phyloP scores from a whole-genome alignment of 2,329 filamentous ascomycete genomes.

The Furcasterigmium furcatum region DNA sequence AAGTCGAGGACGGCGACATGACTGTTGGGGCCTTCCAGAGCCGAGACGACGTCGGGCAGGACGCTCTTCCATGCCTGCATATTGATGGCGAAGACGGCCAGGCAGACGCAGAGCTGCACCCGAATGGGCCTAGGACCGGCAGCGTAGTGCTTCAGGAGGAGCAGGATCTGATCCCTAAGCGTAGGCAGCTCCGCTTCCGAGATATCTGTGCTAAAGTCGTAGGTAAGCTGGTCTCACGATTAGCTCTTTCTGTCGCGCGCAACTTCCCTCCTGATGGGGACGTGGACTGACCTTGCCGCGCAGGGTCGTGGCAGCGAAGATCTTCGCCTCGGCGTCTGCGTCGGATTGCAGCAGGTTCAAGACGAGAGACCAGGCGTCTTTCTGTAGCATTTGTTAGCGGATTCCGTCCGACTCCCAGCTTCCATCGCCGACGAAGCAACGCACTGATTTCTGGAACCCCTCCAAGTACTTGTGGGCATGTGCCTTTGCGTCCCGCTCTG shows the following conservation, averaged over 20 bases:
- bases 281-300: slow-evolving; percentile 81
- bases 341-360: slow-evolving; percentile 82
- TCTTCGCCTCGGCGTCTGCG: slow-evolving; percentile 77
- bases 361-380: slow-evolving; percentile 87
- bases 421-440: not conserved
- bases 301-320: slow-evolving; percentile 94
- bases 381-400: slow-evolving; percentile 43
- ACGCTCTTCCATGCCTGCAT: slow-evolving; percentile 97
- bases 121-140: slow-evolving; percentile 80
- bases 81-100: slow-evolving; percentile 93
- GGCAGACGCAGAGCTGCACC: slow-evolving; percentile 89
- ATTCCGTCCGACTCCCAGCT: not conserved
- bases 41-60: slow-evolving; percentile 73
- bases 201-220: slow-evolving; percentile 84
- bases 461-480: slow-evolving; percentile 89
- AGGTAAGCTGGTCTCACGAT: slow-evolving; percentile 70
- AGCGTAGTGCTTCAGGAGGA: slow-evolving; percentile 77
- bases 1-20: slow-evolving; percentile 92
- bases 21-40: slow-evolving; percentile 72
- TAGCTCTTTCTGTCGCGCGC: slow-evolving; percentile 1
- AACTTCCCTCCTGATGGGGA: not conserved
- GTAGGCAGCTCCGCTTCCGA: slow-evolving; percentile 69
- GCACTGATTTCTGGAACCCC: slow-evolving; percentile 95
- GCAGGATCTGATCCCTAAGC: slow-evolving; percentile 80
- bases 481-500: slow-evolving; percentile 77